These are phyloP conservation scores for Zizania palustris DNA, from an alignment of 202 grass and related monocot species.

Conservation along the genomic window DNA sequence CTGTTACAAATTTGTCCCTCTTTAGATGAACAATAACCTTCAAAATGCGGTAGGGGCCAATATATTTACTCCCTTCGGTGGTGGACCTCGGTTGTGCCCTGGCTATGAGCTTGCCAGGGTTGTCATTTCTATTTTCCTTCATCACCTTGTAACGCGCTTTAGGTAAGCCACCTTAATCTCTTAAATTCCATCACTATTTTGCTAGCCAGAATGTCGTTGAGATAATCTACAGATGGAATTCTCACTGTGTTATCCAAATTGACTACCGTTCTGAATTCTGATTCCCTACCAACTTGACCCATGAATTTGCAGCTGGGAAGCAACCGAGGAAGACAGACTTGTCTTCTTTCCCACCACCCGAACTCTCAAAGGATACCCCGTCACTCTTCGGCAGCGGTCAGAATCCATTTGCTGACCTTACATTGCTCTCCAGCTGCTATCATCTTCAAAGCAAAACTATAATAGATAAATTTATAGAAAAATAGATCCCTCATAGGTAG, in stretches of 20 bases:
- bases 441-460: constrained; percentile 26
- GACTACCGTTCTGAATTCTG: constrained; percentile 3
- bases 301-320: constrained; percentile 82
- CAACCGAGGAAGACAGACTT: constrained; percentile 80
- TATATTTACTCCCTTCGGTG: constrained; percentile 91
- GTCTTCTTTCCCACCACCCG: constrained; percentile 97
- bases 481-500: constrained; percentile 10
- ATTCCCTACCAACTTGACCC: constrained; percentile 27
- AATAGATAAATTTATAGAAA: constrained; percentile 40
- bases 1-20: not conserved
- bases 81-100: constrained; percentile 87
- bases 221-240: not conserved
- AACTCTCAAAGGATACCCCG: constrained; percentile 93
- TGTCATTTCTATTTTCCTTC: constrained; percentile 89
- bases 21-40: constrained; percentile 62
- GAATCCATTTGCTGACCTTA: constrained; percentile 31
- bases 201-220: not conserved
- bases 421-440: not conserved
- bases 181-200: constrained; percentile 14
- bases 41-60: constrained; percentile 58
- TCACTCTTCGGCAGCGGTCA: constrained; percentile 54
- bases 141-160: constrained; percentile 80
- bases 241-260: not conserved
- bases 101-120: constrained; percentile 95
- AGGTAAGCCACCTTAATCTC: constrained; percentile 51